These are phyloP conservation scores for Infundibulicybe gibba DNA, from an alignment of 768 basidiomycete species.

Conservation along the genomic window DNA sequence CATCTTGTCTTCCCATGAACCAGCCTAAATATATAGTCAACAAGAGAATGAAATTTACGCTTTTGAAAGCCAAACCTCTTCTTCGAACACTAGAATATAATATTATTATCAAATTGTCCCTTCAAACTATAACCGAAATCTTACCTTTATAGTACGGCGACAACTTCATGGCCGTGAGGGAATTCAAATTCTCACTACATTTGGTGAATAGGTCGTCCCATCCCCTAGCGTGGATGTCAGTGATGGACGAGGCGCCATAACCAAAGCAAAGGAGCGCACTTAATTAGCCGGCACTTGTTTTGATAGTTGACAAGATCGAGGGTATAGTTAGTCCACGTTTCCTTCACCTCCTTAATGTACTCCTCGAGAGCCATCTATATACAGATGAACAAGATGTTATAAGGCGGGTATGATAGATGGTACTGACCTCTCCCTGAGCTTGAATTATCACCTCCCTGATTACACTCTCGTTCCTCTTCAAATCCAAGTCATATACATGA, in stretches of 20 bases:
- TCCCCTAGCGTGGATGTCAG: constrained; percentile 46
- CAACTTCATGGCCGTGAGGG: constrained; percentile 93
- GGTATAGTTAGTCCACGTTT: constrained; percentile 94
- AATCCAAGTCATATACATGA: constrained; percentile 93
- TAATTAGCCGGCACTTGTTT: constrained; percentile 95
- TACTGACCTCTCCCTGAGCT: constrained; percentile 89
- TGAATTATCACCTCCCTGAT: constrained; percentile 97
- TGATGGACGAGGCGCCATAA: not conserved
- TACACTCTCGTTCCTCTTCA: constrained; percentile 85
- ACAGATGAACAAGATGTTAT: constrained; percentile 18
- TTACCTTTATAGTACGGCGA: constrained; percentile 97
- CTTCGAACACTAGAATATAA: constrained; percentile 68
- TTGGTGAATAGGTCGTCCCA: constrained; percentile 98
- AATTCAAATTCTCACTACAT: constrained; percentile 96
- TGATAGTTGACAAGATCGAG: constrained; percentile 97
- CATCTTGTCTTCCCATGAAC: constrained; percentile 95
- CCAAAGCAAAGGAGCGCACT: constrained; percentile 38
- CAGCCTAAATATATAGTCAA: constrained; percentile 43
- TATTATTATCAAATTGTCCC: not conserved
- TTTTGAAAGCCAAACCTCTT: constrained; percentile 52
- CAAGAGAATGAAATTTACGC: not conserved
- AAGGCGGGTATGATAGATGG: constrained; percentile 4
- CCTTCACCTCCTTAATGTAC: constrained; percentile 94
- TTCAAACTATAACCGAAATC: constrained; percentile 6
- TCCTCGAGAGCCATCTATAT: constrained; percentile 91